Conservation (phyloP, 306 rosid genomes). For the Castanopsis chinensis region DNA sequence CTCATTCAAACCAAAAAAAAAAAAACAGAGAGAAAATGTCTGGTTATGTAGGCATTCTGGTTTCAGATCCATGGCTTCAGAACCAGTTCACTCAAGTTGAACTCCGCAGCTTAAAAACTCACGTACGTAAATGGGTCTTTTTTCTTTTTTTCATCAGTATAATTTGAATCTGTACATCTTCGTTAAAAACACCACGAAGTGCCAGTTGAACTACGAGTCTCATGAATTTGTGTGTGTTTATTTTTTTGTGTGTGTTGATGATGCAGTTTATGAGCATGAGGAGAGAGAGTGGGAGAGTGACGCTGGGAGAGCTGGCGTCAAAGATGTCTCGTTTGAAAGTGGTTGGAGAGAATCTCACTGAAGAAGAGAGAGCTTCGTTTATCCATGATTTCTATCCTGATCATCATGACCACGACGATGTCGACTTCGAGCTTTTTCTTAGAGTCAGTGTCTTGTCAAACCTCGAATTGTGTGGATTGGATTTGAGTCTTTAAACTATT, state of each 20-base stretch:
- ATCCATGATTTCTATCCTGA: slow-evolving; percentile 66
- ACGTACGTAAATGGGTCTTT: slow-evolving; percentile 32
- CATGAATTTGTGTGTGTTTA: not conserved
- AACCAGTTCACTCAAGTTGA: slow-evolving; percentile 98
- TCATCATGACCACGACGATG: slow-evolving; percentile 39
- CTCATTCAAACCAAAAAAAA: not conserved
- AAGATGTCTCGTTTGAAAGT: slow-evolving; percentile 83
- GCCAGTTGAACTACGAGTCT: not conserved
- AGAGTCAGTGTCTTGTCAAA: slow-evolving; percentile 38
- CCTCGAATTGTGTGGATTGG: no score
- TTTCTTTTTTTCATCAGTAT: no score
- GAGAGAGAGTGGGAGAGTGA: slow-evolving; percentile 75
- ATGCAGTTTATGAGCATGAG: slow-evolving; percentile 80
- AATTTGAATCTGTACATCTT: no score
- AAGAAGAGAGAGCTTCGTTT: slow-evolving; percentile 80
- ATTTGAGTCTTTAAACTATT: no score
- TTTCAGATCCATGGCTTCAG: slow-evolving; percentile 98
- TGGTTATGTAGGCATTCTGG: slow-evolving; percentile 86
- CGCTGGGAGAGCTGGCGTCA: slow-evolving; percentile 73
- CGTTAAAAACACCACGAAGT: fast-evolving
- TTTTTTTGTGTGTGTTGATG: slow-evolving; percentile 10
- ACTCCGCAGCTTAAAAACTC: slow-evolving; percentile 83
- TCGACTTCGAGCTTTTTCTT: slow-evolving; percentile 88
- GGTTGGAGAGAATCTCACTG: slow-evolving; percentile 86
- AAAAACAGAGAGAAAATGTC: slow-evolving; percentile 39